Evolutionary conservation across 192 early-diverging fungal genomes (phyloP), one percentile per base, ranked within the genome.

Genomic region (Radiomyces spectabilis): DNA sequence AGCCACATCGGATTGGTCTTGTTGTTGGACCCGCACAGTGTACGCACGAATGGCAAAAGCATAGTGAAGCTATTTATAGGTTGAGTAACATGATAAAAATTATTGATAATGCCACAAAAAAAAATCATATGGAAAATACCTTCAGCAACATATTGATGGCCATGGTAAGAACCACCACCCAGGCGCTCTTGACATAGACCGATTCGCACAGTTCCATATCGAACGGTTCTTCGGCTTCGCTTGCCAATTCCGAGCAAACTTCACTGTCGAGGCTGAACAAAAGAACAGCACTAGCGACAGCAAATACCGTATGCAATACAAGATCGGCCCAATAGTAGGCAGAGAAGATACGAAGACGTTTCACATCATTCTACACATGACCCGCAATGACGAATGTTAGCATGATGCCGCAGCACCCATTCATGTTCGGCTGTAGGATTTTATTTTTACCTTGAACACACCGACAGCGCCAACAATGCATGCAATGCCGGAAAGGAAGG

Each of bases 41-140:
- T 57, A 57, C 18, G 55, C 33, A 22, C 53, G 55, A 33, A 65
- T 57, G 34, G 55, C 63, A 65, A 57, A 51, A 21, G 63, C 63
- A 47, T 53, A 57, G 32, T 65, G 55, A 38, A 65, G 40, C 55
- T 63, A 51, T 18, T 30, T 40, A 19, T n/a, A 32, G 33, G 5
- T 26, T 15, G 34, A 59, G 9, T 10, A 44, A 57, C 33, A 27
- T 41, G 41, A 29, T 33, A 32, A 27, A 43, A 41, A 40, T 41
- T 15, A 55, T 30, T 16, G 19, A 41, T n/a, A 39, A 15, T 15
- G 30, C 4, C 18, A 16, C 38, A 2, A 1, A 4, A n/a, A n/a
- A n/a, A n/a, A n/a, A n/a, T n/a, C n/a, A n/a, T n/a, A n/a, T n/a
- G n/a, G n/a, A n/a, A n/a, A n/a, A 21, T 61, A 61, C 59, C 59